A percentile compares a stretch with the other conserved stretches of the same genome.
Evolutionary conservation across 31 red algal genomes (phyloP).

Genomic region (Porphyra umbilicalis): DNA sequence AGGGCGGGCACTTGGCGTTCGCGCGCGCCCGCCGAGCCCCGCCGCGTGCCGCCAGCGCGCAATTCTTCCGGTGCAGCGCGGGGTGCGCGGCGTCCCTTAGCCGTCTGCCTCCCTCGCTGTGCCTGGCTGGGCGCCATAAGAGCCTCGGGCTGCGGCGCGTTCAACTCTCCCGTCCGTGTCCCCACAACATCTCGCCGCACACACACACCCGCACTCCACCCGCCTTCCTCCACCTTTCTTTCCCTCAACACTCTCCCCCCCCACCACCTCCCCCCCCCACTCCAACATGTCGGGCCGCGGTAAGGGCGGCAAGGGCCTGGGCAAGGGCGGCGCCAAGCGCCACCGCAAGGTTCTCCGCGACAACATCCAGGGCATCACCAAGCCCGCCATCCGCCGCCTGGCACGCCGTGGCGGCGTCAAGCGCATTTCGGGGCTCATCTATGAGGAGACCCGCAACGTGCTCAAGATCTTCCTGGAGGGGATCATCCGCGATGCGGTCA

Average conservation of each 20-base stretch:
- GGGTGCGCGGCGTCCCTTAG: no score
- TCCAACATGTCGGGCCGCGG: conserved; percentile 37
- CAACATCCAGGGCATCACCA: conserved; percentile 71
- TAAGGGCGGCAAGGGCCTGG: conserved; percentile 60
- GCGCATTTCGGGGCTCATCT: conserved; percentile 56
- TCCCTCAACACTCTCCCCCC: no score
- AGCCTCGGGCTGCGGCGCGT: no score
- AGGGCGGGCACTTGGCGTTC: no score
- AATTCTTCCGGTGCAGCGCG: no score
- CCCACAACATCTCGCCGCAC: neutral
- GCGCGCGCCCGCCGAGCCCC: no score
- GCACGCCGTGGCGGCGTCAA: conserved; percentile 58
- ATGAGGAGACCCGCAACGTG: conserved; percentile 58
- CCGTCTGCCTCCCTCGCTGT: no score
- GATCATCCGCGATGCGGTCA: conserved; percentile 50
- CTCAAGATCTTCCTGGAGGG: conserved; percentile 54
- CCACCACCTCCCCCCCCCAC: neutral
- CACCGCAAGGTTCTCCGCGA: conserved; percentile 57
- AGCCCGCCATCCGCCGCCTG: conserved; percentile 57
- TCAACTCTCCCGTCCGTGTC: no score
- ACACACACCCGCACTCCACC: neutral
- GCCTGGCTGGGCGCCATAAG: no score
- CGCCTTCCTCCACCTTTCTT: neutral
- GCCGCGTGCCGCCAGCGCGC: no score
- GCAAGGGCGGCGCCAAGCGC: conserved; percentile 65